These are phyloP conservation scores for Capsella rubella DNA, from an alignment of 441 rosid genomes.

Conservation along the genomic window DNA sequence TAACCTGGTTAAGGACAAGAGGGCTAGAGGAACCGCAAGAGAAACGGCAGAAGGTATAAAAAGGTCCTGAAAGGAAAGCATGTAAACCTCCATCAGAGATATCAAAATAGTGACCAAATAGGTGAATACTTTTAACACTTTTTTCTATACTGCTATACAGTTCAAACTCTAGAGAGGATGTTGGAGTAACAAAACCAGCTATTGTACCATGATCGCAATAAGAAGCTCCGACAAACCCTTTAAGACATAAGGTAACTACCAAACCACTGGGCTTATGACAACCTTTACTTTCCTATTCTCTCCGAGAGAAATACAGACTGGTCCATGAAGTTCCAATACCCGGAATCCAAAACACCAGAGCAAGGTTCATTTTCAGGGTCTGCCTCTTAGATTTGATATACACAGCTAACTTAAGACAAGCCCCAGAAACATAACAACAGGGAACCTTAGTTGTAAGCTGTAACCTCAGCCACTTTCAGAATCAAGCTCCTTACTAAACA, in stretches of 20 bases:
- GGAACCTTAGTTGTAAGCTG: neutral
- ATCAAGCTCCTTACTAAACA: neutral
- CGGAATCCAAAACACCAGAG: neutral
- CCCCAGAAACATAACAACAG: neutral
- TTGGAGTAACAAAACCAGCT: constrained; percentile 11
- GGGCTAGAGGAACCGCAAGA: constrained; percentile 86
- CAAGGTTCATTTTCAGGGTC: neutral
- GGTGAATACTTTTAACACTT: neutral
- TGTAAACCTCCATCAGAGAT: constrained; percentile 13
- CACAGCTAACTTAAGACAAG: neutral
- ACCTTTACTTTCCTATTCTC: constrained; percentile 6
- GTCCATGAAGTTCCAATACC: constrained; percentile 6
- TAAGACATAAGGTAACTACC: neutral
- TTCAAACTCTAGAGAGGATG: constrained; percentile 11
- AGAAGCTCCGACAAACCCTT: constrained; percentile 7
- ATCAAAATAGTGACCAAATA: constrained; percentile 3
- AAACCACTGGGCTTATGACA: neutral
- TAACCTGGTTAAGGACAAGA: constrained; percentile 92
- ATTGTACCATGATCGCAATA: constrained; percentile 4
- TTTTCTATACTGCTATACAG: neutral
- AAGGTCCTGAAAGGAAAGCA: constrained; percentile 63
- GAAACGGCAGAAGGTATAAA: constrained; percentile 78
- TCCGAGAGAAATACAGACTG: neutral
- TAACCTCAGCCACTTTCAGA: constrained; percentile 5
- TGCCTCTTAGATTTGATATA: neutral